phyloP scores from a whole-genome alignment of 2,329 filamentous ascomycete genomes.

The Coccinonectria pachysandricola region DNA sequence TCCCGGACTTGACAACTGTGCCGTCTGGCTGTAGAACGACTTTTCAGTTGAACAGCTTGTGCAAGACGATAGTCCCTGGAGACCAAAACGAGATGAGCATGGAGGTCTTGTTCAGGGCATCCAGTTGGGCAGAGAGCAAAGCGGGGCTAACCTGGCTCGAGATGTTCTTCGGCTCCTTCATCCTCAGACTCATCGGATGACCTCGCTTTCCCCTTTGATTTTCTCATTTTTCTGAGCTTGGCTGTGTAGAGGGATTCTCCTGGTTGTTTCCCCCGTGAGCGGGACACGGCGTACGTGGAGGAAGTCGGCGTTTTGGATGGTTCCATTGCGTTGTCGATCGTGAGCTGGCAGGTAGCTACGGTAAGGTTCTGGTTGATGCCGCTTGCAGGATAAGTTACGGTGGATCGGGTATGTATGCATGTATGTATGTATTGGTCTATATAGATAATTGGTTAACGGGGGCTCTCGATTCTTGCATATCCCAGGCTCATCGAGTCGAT shows the following conservation, averaged over 20 bases:
- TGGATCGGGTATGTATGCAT: no score
- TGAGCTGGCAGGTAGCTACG: no score
- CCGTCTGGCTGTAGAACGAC: slow-evolving; percentile 13
- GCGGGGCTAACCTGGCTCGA: slow-evolving; percentile 13
- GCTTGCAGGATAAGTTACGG: no score
- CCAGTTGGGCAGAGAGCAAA: no score
- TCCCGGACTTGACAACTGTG: slow-evolving; percentile 18
- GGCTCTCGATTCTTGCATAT: no score
- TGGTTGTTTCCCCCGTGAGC: slow-evolving; percentile 9
- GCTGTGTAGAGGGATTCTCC: slow-evolving; percentile 7
- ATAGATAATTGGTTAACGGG: no score
- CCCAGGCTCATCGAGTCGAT: no score
- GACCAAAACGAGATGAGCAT: slow-evolving; percentile 2
- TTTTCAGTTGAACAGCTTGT: slow-evolving; percentile 12
- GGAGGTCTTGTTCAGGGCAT: background rate
- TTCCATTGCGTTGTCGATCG: slow-evolving; percentile 1
- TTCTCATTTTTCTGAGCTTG: slow-evolving; percentile 9
- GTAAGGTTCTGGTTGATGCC: no score
- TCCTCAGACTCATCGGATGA: slow-evolving; percentile 15
- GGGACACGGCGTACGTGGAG: slow-evolving; percentile 7
- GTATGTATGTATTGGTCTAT: no score
- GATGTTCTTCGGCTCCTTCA: slow-evolving; percentile 14
- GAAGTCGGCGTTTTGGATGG: slow-evolving; percentile 1
- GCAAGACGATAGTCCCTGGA: slow-evolving; percentile 13
- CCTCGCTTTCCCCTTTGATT: slow-evolving; percentile 9